Evolutionary conservation across 441 rosid genomes (phyloP).

Genomic region (Kokia cookei): DNA sequence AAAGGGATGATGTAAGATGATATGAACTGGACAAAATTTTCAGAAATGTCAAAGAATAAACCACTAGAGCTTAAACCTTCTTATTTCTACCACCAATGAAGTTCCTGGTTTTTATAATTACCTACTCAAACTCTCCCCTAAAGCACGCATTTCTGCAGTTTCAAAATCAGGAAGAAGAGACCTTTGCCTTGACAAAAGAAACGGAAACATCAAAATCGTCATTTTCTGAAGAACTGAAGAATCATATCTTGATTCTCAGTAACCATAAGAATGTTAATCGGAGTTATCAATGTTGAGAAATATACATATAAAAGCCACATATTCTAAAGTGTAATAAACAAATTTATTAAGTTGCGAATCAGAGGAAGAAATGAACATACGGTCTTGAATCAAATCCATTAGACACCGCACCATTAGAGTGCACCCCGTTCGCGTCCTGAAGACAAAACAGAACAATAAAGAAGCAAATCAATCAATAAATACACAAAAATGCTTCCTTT

Average conservation of each 20-base stretch:
- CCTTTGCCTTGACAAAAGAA: constrained; percentile 46
- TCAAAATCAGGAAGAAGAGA: constrained; percentile 83
- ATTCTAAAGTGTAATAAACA: background rate
- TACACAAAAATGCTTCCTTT: background rate
- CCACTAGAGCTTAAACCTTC: background rate
- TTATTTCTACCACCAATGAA: background rate
- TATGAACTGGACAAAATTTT: background rate
- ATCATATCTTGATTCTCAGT: background rate
- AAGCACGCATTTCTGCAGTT: constrained; percentile 68
- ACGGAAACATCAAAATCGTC: constrained; percentile 9
- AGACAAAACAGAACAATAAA: background rate
- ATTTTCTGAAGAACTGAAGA: background rate
- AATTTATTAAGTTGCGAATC: background rate
- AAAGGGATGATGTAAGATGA: background rate
- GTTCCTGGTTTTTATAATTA: constrained; percentile 16
- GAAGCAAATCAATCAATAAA: background rate
- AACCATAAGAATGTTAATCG: background rate
- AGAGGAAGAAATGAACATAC: constrained; percentile 30
- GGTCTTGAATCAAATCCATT: constrained; percentile 46
- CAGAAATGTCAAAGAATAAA: constrained; percentile 2
- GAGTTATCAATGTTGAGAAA: background rate
- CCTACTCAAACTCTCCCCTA: constrained; percentile 89
- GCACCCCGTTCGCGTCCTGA: constrained; percentile 33
- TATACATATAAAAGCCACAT: background rate
- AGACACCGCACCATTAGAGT: constrained; percentile 30